Evolutionary conservation across 176 grass and related monocot genomes (phyloP), one percentile per base, ranked within the genome.

Genomic region (Pontederia paniculata): DNA sequence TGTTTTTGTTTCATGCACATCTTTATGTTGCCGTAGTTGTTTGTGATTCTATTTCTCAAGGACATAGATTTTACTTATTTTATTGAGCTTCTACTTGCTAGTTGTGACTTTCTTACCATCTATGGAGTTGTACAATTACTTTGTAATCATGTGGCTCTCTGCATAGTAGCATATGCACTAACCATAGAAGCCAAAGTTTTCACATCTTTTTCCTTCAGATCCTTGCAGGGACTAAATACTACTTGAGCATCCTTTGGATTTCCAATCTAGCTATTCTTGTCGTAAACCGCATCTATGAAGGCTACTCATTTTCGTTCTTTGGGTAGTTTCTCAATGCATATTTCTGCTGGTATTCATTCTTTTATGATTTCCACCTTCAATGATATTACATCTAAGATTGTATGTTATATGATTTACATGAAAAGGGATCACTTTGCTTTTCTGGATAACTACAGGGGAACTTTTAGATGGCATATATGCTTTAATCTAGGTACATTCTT

Each of bases 391-490:
- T 31, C 9, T 68, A 41, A 69, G 9, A 54, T 68, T 59, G 69
- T 59, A 62, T 25, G 22, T 68, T 48, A 20, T 42, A 12, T 67
- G 28, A 16, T 43, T 10, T 52, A 72, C 17, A 21, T 57, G 11
- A 68, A 77, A 61, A 97, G 93, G 62, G 13, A 88, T 66, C 71
- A 80, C 0, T 44, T 89, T 17, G 86, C 83, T 47, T 84, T 84
- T 77, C 58, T 97, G 52, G 93, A 97, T 53, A 79, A 81, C 23
- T 87, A 84, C 49, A 68, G 86, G 51, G 93, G 93, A 65, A 87
- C 83, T 74, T 97, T 97, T 82, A 84, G 93, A 49, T 97, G 93
- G 93, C 93, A 90, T 68, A 97, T 90, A 69, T 97, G 83, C 75
- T 97, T 97, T 68, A 97, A 97, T 73, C 84, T 97, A 63, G 86